A percentile compares a stretch with the other conserved stretches of the same genome.
Conservation (phyloP, 208 protist species). For the Spironucleus salmonicida region DNA sequence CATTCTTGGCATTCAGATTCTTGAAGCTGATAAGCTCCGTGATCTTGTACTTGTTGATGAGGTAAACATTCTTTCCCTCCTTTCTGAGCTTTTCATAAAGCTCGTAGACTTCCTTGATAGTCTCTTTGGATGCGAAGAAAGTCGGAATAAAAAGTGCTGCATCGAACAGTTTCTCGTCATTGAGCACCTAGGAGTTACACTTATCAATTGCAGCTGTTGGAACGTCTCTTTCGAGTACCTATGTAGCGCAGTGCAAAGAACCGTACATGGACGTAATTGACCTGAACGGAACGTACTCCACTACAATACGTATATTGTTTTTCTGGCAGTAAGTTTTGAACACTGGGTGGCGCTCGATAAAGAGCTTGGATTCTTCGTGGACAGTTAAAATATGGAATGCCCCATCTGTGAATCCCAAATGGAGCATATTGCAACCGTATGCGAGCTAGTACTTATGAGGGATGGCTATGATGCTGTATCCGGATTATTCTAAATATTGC, state of each 20-base stretch:
- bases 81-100: conserved; percentile 1
- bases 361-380: not conserved
- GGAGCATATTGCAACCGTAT: conserved; percentile 50
- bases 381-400: not conserved
- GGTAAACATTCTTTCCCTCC: not conserved
- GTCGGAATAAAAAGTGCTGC: not conserved
- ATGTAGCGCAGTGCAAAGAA: conserved; percentile 27
- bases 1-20: no score
- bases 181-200: not conserved
- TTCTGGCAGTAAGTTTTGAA: not conserved
- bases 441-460: conserved; percentile 41
- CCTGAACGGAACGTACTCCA: conserved; percentile 11
- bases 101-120: not conserved
- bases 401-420: conserved; percentile 38
- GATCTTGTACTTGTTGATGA: no score
- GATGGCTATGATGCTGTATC: conserved; percentile 45
- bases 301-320: not conserved
- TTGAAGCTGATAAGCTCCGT: no score
- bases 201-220: not conserved
- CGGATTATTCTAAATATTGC: conserved; percentile 31
- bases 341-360: not conserved
- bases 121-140: not conserved
- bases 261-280: conserved; percentile 31
- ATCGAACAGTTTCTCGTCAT: not conserved
- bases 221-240: not conserved